phyloP scores from a whole-genome alignment of 2,329 filamentous ascomycete genomes.

The Aureobasidium sp. region DNA sequence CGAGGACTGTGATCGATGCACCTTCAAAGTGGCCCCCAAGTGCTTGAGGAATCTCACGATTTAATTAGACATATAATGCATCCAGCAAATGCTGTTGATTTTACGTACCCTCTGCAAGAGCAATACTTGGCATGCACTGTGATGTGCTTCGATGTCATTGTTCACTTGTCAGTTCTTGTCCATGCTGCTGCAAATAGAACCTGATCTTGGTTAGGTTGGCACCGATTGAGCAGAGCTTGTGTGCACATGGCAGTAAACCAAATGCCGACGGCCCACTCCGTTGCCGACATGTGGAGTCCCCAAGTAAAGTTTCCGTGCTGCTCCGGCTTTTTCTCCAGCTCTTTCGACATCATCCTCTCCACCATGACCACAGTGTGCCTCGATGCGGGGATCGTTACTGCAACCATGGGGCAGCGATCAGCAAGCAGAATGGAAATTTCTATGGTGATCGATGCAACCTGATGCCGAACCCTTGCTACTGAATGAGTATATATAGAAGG shows the following conservation, averaged over 20 bases:
- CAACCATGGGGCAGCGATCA: constrained; percentile 4
- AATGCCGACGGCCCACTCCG: background rate
- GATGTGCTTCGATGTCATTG: background rate
- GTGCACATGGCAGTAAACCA: background rate
- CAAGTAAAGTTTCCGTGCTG: background rate
- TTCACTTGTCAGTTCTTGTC: background rate
- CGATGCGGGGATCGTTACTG: background rate
- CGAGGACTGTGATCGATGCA: constrained; percentile 42
- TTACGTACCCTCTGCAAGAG: background rate
- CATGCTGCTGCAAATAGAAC: background rate
- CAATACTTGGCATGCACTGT: background rate
- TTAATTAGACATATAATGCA: background rate
- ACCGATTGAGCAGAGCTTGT: background rate
- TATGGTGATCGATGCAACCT: background rate
- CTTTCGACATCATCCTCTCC: constrained; percentile 15
- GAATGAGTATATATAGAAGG: background rate
- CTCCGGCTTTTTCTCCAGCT: constrained; percentile 8
- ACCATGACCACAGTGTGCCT: constrained; percentile 1
- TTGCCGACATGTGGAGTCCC: constrained; percentile 8
- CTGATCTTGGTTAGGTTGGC: background rate
- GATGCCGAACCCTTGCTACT: background rate
- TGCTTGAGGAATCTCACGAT: background rate
- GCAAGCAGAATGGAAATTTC: background rate
- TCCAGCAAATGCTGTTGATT: background rate
- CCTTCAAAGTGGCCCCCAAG: constrained; percentile 36